Percentiles rank a stretch among this genome's conserved stretches.
phyloP scores from a whole-genome alignment of 2,329 filamentous ascomycete genomes.

The Chalaropsis thielavioides region DNA sequence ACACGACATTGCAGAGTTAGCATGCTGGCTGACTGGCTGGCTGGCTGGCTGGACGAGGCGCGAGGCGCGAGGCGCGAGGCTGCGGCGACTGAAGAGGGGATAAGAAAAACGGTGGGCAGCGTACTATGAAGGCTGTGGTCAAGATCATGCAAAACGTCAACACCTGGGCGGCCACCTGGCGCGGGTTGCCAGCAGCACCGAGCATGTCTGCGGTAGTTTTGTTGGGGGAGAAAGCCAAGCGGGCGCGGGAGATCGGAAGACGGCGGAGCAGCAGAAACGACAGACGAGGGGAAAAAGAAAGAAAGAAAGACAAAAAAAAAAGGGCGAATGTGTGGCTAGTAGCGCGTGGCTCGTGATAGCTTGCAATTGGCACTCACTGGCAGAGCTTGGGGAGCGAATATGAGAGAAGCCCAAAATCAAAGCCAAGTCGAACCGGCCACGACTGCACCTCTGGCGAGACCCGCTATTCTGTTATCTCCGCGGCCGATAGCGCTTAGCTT shows the following conservation, averaged over 20 bases:
- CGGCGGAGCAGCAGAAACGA: background rate
- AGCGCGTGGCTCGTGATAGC: background rate
- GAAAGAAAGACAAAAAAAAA: background rate
- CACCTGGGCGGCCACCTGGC: slow-evolving; percentile 66
- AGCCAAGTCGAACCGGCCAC: background rate
- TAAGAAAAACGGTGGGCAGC: slow-evolving; percentile 17
- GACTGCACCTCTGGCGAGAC: background rate
- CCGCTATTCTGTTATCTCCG: background rate
- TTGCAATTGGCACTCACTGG: background rate
- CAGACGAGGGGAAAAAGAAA: background rate
- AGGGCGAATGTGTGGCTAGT: background rate
- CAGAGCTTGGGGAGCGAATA: background rate
- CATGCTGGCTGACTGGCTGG: background rate
- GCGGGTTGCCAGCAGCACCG: slow-evolving; percentile 55
- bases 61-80: background rate
- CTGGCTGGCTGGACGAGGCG: too few species aligned
- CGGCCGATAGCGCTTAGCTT: background rate
- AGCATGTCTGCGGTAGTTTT: slow-evolving; percentile 39
- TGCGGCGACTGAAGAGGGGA: background rate
- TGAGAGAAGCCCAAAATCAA: background rate
- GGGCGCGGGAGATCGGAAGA: too few species aligned
- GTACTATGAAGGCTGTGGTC: slow-evolving; percentile 77
- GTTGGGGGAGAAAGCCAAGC: background rate
- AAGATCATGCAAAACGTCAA: slow-evolving; percentile 86
- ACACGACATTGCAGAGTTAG: background rate